Base-by-base conservation (phyloP, 169 alveolate genomes). In the Amoebophrya sp. region DNA sequence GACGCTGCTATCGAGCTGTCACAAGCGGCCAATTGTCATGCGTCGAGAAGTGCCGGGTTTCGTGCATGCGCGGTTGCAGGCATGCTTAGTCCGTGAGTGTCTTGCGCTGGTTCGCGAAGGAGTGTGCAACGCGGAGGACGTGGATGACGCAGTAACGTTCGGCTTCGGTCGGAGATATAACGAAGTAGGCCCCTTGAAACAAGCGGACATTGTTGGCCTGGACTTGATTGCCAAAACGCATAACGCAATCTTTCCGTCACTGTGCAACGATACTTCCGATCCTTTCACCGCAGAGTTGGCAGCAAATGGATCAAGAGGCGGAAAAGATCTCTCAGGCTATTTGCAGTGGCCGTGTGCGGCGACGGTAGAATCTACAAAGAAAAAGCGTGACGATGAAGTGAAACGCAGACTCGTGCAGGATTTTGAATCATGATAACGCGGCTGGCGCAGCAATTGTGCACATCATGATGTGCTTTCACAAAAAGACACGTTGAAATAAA, bases 21-120 rank as follows among this genome's bases (percentile, higher is more conserved):
- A 76, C 12, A 89, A 89, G 29, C 39, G 41, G 36, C 91, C 91
- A 39, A 23, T 33, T 89, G 39, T 40, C 77, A 89, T 89, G 91
- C 39, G 41, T 18, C 39, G 41, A 76, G 91, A 89, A 34, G 41
- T 41, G 29, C 77, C 40, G 77, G 91, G 91, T 6, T 89, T 89
- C 91, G 91, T 89, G 41, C 41, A 54, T 39, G 91, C 91, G 23
- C 91, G 91, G 40, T 54, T 89, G 12, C 91, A 89, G 41, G 91
- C 91, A 12, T 41, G 36, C 40, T 76, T 89, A 12, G 34, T 40
- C 36, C 91, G 91, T 0, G 91, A 89, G 76, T 89, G 91, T 23
- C 41, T 89, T 76, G 77, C 40, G 40, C 91, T 89, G n/a, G 91
- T 41, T 40, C 40, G 41, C 36, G 39, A 40, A 24, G 91, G 91